These are phyloP conservation scores for Solanum medicagineum DNA, from an alignment of 257 asterid species.

Conservation along the genomic window DNA sequence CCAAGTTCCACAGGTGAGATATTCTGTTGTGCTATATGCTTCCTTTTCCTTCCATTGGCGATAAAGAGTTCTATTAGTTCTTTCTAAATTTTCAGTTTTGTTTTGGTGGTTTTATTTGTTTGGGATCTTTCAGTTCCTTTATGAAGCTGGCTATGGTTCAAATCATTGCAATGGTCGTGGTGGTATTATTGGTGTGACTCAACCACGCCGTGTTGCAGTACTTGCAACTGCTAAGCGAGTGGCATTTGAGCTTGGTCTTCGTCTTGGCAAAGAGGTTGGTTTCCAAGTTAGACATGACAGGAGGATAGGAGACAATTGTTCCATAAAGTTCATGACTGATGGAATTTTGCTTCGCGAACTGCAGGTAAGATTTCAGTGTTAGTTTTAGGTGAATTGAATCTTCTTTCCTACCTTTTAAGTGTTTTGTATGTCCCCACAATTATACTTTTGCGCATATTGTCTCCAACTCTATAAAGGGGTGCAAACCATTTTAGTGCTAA, in stretches of 20 bases:
- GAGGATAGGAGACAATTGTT: slow-evolving; percentile 68
- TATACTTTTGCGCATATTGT: not conserved
- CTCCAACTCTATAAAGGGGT: not conserved
- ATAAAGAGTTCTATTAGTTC: not conserved
- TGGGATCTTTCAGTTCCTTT: slow-evolving; percentile 63
- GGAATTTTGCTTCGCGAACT: slow-evolving; percentile 97
- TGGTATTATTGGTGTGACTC: slow-evolving; percentile 94
- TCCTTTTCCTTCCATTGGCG: not conserved
- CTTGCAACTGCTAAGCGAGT: slow-evolving; percentile 98
- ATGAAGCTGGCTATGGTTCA: slow-evolving; percentile 85
- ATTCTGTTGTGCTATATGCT: not conserved
- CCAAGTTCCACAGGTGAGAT: slow-evolving; percentile 93
- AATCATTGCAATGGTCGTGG: slow-evolving; percentile 22
- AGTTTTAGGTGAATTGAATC: not conserved
- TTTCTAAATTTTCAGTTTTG: not conserved
- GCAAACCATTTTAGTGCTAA: not conserved
- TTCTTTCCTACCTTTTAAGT: not conserved
- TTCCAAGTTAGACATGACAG: slow-evolving; percentile 95
- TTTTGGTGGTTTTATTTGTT: not conserved
- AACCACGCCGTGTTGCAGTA: slow-evolving; percentile 96
- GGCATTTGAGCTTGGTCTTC: slow-evolving; percentile 81
- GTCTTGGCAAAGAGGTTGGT: slow-evolving; percentile 84
- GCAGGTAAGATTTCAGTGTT: slow-evolving; percentile 43
- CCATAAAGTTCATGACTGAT: slow-evolving; percentile 96
- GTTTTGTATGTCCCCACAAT: not conserved